Evolutionary conservation across 1,284 basidiomycete genomes (phyloP).

Genomic region (Heterobasidion irregulare): DNA sequence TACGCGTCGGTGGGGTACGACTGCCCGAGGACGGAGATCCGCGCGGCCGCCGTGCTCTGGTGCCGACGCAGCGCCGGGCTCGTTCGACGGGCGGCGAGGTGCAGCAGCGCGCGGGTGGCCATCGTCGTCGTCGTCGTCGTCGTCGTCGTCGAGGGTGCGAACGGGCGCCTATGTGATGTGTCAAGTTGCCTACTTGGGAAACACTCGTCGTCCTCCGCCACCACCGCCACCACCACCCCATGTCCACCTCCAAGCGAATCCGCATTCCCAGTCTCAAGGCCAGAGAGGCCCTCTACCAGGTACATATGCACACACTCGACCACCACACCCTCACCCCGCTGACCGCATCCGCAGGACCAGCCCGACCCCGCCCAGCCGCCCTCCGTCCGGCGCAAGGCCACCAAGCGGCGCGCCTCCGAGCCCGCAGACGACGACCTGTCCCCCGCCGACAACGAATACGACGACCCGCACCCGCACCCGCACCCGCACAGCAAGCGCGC

Average conservation of each 20-base stretch:
- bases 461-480: background rate
- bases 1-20: conserved; percentile 65
- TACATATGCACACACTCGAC: background rate
- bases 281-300: background rate
- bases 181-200: background rate
- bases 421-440: conserved; percentile 3
- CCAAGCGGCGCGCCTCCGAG: conserved; percentile 8
- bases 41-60: conserved; percentile 6
- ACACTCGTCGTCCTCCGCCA: background rate
- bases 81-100: background rate
- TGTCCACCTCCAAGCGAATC: background rate
- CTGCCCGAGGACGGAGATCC: conserved; percentile 39
- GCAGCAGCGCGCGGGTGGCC: background rate
- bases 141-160: background rate
- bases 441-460: no score
- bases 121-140: background rate
- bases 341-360: no score
- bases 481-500: conserved; percentile 9
- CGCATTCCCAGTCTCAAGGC: background rate
- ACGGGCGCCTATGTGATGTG: no score
- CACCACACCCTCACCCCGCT: no score
- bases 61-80: background rate
- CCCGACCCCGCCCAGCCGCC: background rate
- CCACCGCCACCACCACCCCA: background rate
- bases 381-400: conserved; percentile 9